Percentiles rank a stretch among this genome's conserved stretches.
Conservation (phyloP, 164 flowering plant genomes). For the Akebia trifoliata region DNA sequence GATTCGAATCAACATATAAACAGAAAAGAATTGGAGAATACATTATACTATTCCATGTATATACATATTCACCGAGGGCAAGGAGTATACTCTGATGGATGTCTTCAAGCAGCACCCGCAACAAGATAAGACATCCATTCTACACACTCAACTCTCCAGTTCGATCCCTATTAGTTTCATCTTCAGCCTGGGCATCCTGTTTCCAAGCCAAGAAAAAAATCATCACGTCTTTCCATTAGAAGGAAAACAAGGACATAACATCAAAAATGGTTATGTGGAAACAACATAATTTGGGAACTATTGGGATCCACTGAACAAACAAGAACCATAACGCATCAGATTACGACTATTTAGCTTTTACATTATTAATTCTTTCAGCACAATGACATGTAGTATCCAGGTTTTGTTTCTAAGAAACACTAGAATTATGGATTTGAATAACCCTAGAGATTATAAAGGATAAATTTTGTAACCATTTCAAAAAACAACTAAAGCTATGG, state of each 20-base stretch:
- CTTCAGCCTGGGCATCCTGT: conserved; percentile 16
- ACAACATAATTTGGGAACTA: too few relatives aligned
- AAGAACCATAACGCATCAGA: too few relatives aligned
- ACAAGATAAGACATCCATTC: conserved; percentile 13
- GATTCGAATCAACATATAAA: conserved; percentile 26
- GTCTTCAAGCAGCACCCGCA: conserved; percentile 5
- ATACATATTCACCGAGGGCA: conserved; percentile 21
- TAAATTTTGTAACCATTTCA: too few relatives aligned
- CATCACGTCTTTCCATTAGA: background rate
- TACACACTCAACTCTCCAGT: conserved; percentile 19
- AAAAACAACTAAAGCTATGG: too few relatives aligned
- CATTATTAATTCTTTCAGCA: too few relatives aligned
- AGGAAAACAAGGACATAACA: background rate
- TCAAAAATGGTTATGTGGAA: background rate
- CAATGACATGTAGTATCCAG: too few relatives aligned
- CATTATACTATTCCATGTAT: conserved; percentile 24
- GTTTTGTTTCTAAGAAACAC: too few relatives aligned
- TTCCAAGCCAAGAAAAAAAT: conserved; percentile 8
- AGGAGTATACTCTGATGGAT: conserved; percentile 5
- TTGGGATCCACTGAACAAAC: too few relatives aligned
- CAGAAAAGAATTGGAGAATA: conserved; percentile 47
- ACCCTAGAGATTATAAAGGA: too few relatives aligned
- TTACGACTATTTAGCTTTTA: too few relatives aligned
- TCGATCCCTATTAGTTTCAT: conserved; percentile 14
- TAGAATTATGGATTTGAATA: too few relatives aligned